Base-by-base conservation (phyloP, 306 rosid species). In the Carpinus viminea region DNA sequence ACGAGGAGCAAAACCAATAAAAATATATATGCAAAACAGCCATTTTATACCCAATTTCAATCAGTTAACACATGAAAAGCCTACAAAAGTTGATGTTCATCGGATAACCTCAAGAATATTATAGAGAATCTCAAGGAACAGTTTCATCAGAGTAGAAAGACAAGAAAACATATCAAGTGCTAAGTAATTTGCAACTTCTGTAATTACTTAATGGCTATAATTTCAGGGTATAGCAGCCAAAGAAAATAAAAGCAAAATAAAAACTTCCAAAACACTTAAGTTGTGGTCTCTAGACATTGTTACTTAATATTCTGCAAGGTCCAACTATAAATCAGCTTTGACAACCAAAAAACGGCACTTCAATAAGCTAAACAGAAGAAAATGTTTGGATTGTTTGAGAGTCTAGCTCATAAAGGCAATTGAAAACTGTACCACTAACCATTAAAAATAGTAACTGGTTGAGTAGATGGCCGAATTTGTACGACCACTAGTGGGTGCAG, bases 141-240 rank as follows among this genome's bases (percentile, higher is more conserved):
- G 4, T 28, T 26, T 13, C 41, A 12, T 31, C 18, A 26, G 13
- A 38, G 24, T 66, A 16, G 26, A 36, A 65, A 36, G 26, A 66
- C 70, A 66, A 17, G 21, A 65, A 65, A 17, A 59, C 2, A 34
- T 65, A 5, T 15, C 2, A 16, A 66, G 47, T 28, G 71, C 71
- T 9, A 38, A 66, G 71, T 38, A 18, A 66, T 17, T 66, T 66
- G 71, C 24, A 66, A 38, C 71, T 65, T 16, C 34, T 34, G 71
- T 36, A 65, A 38, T 38, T 16, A 31, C 13, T 65, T 15, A 3
- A 15, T 17, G 70, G 12, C 13, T 16, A 18, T 36, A 65, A 17
- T 24, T 65, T 38, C 47, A 65, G 43, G 7, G 20, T 7, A 65
- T 38, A 26, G 8, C 13, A 0, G 15, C 47, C 47, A 64, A 15